Evolutionary conservation across 2,329 filamentous ascomycete species (phyloP).

Genomic region (Pseudogymnoascus sp.): DNA sequence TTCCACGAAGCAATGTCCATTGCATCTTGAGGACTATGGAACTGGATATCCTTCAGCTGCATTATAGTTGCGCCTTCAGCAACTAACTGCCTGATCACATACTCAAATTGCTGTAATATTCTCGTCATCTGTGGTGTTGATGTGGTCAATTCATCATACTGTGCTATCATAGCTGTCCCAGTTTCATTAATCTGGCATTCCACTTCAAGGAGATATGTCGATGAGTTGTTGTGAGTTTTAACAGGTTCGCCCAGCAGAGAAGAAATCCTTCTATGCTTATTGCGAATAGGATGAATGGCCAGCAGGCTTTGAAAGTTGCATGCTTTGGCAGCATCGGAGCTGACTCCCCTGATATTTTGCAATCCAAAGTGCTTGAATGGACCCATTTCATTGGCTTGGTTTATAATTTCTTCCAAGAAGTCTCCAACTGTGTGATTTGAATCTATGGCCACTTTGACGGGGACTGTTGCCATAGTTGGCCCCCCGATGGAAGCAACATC

Average conservation of each 20-base stretch:
- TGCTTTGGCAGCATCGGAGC: conserved; percentile 31
- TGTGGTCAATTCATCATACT: neutral
- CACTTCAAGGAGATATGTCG: conserved; percentile 2
- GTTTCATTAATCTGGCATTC: neutral
- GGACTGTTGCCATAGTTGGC: conserved; percentile 37
- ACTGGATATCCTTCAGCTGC: neutral
- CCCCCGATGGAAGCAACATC: conserved; percentile 30
- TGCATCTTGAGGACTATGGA: neutral
- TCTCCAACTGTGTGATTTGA: conserved; percentile 28
- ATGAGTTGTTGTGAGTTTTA: neutral
- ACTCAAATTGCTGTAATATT: conserved; percentile 11
- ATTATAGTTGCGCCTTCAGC: neutral
- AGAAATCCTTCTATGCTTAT: neutral
- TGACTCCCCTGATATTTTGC: conserved; percentile 36
- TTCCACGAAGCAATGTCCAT: conserved; percentile 7
- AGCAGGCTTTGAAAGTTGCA: conserved; percentile 35
- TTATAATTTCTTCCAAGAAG: conserved; percentile 40
- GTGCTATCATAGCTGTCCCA: neutral
- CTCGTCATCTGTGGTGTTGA: neutral
- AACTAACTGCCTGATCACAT: conserved; percentile 8
- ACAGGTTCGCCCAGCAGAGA: neutral
- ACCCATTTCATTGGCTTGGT: conserved; percentile 39
- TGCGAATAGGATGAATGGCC: conserved; percentile 27
- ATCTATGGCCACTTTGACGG: conserved; percentile 31
- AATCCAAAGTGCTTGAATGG: conserved; percentile 42